These are phyloP conservation scores for Pseudogymnoascus sp. DNA, from an alignment of 2,329 filamentous ascomycete species.

Conservation along the genomic window DNA sequence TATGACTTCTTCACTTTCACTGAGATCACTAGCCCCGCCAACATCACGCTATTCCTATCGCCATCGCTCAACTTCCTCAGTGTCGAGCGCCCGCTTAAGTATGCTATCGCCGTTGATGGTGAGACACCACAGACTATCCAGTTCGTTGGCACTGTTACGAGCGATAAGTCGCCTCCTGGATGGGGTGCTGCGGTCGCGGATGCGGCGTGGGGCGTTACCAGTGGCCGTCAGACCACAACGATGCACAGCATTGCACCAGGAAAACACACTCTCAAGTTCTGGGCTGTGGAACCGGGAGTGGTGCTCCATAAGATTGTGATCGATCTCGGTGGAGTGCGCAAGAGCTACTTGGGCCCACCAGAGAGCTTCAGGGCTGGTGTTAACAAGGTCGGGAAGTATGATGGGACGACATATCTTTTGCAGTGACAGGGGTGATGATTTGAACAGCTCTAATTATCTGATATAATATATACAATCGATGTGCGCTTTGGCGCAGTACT, in stretches of 20 bases:
- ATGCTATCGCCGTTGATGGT: constrained; percentile 38
- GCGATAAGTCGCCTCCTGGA: constrained; percentile 16
- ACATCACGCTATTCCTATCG: constrained; percentile 43
- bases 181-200: constrained; percentile 20
- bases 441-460: neutral
- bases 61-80: constrained; percentile 46
- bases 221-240: constrained; percentile 18
- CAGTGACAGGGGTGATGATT: neutral
- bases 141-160: constrained; percentile 19
- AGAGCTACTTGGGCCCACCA: constrained; percentile 34
- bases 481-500: neutral
- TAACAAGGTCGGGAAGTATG: neutral
- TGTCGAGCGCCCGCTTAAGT: constrained; percentile 40
- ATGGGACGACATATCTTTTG: neutral
- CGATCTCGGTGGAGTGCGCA: constrained; percentile 32
- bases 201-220: constrained; percentile 19
- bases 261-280: constrained; percentile 28
- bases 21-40: constrained; percentile 30
- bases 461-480: neutral
- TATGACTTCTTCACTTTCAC: constrained; percentile 51
- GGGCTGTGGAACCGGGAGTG: constrained; percentile 29
- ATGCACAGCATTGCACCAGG: constrained; percentile 17
- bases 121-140: constrained; percentile 29
- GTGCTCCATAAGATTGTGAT: constrained; percentile 34
- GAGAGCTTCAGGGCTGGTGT: constrained; percentile 26